Evolutionary conservation across 2,329 filamentous ascomycete genomes (phyloP).

Genomic region (Cytospora leucostoma): DNA sequence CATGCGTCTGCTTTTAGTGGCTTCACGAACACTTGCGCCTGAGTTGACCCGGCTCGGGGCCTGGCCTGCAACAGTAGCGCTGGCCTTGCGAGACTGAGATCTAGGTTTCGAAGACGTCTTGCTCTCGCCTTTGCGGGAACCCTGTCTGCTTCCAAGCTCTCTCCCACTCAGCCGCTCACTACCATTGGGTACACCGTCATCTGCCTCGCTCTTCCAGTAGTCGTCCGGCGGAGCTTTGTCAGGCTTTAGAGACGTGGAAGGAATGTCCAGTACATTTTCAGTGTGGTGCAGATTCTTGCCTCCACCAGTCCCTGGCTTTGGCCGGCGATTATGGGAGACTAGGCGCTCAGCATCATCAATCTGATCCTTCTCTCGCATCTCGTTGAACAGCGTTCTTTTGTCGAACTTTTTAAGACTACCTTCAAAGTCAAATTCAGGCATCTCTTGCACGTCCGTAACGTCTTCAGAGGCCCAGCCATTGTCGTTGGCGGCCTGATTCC

Average conservation of each 20-base stretch:
- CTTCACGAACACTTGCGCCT: conserved; percentile 38
- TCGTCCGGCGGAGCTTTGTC: conserved; percentile 43
- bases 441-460: conserved; percentile 88
- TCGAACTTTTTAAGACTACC: conserved; percentile 91
- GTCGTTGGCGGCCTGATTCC: conserved; percentile 47
- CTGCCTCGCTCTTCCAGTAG: conserved; percentile 75
- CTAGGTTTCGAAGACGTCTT: conserved; percentile 51
- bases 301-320: conserved; percentile 68
- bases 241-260: conserved; percentile 41
- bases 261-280: conserved; percentile 82
- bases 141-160: conserved; percentile 53
- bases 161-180: conserved; percentile 51
- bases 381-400: conserved; percentile 86
- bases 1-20: conserved; percentile 33
- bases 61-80: conserved; percentile 43
- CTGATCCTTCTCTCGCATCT: conserved; percentile 85
- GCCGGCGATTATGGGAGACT: conserved; percentile 80
- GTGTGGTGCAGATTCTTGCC: conserved; percentile 91
- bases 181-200: conserved; percentile 54
- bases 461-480: conserved; percentile 97
- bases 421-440: conserved; percentile 93
- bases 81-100: conserved; percentile 61
- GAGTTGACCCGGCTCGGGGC: conserved; percentile 53
- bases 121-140: conserved; percentile 53
- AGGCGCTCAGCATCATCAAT: conserved; percentile 89